Conservation (phyloP, 495 filamentous ascomycete species). For the Tricharina praecox region DNA sequence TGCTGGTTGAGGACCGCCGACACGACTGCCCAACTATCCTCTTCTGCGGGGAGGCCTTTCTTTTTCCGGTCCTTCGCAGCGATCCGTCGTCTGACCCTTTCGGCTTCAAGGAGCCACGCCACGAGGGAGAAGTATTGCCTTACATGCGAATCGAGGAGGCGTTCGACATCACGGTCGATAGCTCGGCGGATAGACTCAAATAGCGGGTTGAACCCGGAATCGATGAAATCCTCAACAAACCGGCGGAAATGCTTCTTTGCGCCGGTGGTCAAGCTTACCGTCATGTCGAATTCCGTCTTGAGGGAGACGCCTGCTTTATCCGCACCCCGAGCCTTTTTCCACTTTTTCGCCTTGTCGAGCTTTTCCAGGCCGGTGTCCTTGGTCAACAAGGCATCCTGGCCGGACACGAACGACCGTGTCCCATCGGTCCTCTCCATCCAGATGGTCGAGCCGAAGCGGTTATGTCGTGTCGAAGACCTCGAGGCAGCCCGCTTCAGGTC, state of each 20-base stretch:
- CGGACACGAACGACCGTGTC: conserved; percentile 68
- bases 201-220: conserved; percentile 89
- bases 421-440: conserved; percentile 83
- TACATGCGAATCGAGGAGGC: conserved; percentile 53
- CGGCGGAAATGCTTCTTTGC: conserved; percentile 54
- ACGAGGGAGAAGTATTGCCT: conserved; percentile 85
- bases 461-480: conserved; percentile 73
- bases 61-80: conserved; percentile 31
- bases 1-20: conserved; percentile 83
- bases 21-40: conserved; percentile 68
- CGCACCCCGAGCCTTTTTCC: conserved; percentile 55
- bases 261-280: conserved; percentile 44
- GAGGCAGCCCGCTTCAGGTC: conserved; percentile 63
- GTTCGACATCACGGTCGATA: conserved; percentile 78
- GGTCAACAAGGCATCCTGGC: conserved; percentile 53
- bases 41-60: conserved; percentile 35
- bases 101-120: conserved; percentile 86
- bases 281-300: conserved; percentile 53
- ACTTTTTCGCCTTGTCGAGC: conserved; percentile 85
- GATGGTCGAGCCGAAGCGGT: conserved; percentile 89
- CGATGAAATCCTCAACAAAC: conserved; percentile 88
- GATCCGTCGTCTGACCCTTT: conserved; percentile 51
- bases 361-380: conserved; percentile 41
- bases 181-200: conserved; percentile 73
- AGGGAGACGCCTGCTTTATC: conserved; percentile 40